Base-by-base conservation (phyloP, 176 grass and related monocot species). In the Cenchrus purpureus region DNA sequence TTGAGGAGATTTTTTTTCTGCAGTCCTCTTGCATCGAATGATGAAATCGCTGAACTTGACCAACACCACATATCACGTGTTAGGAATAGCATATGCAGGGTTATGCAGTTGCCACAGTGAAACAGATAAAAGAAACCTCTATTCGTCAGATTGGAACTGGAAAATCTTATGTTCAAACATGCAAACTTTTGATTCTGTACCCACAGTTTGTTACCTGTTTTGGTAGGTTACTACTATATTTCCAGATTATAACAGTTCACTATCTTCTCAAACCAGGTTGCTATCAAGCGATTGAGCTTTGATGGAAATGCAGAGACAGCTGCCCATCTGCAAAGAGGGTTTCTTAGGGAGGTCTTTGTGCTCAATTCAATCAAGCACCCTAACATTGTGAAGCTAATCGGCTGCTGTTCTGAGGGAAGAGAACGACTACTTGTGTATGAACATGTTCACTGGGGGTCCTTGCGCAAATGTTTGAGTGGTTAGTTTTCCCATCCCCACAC, bases 401-500 rank as follows among this genome's bases (percentile, higher is more conserved):
- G 75, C 49, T 79, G 76, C 12, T 79, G 76, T 79, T 59, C 76
- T 49, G 58, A 79, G 11, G n/a, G 20, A 64, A 49, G 0, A 15
- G 40, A 79, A 48, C 43, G 59, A 8, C 57, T 79, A 49, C 75
- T 78, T 78, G 40, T 79, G 40, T 79, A 62, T 49, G 76, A 79
- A 45, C 64, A 79, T 63, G 22, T 29, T 22, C 14, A 14, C 6
- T 6, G 15, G 15, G 76, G 76, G 20, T 6, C 37, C 43, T 48
- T 78, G 40, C 34, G 12, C 13, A n/a, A 45, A 49, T n/a, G 12
- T 62, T 79, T 79, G 44, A 28, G 40, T 46, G 58, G 76, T 64
- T 12, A 61, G 76, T 77, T 60, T 19, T 14, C 54, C 29, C 13
- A 19, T 56, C 52, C 51, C 4, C 19, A 28, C 72, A 17, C 1